These are phyloP conservation scores for Beauveria scarabaeidicola DNA, from an alignment of 2,329 filamentous ascomycete species.

Conservation along the genomic window DNA sequence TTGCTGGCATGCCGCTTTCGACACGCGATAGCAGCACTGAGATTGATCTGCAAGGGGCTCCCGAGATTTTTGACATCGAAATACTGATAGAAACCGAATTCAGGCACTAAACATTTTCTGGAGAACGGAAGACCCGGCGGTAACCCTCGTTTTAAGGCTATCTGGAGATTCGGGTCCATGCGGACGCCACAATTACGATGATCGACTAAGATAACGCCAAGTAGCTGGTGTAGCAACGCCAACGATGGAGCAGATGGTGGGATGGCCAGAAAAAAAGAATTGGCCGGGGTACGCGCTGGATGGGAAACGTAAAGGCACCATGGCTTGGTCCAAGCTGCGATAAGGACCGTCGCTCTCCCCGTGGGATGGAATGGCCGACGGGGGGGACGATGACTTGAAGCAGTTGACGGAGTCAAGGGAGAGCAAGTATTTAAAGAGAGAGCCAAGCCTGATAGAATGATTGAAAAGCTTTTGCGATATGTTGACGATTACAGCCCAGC, in stretches of 20 bases:
- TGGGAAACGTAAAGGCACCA: background rate
- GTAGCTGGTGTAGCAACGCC: background rate
- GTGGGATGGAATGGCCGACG: background rate
- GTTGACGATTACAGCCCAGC: background rate
- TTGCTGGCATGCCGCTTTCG: no score
- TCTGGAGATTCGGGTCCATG: background rate
- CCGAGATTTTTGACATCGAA: no score
- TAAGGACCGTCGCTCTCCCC: background rate
- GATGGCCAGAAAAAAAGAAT: background rate
- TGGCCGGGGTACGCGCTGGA: conserved; percentile 3
- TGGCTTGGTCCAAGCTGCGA: background rate
- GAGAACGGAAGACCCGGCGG: background rate
- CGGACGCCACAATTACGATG: conserved; percentile 1
- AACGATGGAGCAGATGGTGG: background rate
- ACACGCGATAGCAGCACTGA: no score
- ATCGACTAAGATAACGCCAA: background rate
- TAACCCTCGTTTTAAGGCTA: background rate
- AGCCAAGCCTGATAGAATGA: background rate
- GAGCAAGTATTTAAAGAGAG: background rate
- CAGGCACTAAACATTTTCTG: background rate
- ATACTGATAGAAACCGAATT: no score
- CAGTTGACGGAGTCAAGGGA: background rate
- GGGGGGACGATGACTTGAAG: background rate
- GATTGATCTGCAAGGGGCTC: no score
- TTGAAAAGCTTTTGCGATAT: background rate